Conservation (phyloP, 164 flowering plant genomes). For the Magnolia officinalis region DNA sequence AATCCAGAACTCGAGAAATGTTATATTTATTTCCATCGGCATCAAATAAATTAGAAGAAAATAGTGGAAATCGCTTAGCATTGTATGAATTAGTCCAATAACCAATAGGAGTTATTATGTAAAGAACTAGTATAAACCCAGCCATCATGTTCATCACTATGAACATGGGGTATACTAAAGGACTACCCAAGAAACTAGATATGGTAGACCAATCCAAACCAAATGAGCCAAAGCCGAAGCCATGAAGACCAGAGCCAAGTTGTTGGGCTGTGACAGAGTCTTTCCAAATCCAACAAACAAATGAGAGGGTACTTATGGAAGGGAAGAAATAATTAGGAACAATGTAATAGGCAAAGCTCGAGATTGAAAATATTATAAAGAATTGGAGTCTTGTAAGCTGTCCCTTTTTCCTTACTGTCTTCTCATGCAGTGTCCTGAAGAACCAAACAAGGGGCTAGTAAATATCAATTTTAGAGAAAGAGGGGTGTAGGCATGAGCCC, state of each 20-base stretch:
- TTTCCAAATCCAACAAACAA: constrained; percentile 53
- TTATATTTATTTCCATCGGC: constrained; percentile 35
- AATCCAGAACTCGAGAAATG: constrained; percentile 28
- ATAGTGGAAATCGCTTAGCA: constrained; percentile 54
- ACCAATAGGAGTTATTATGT: constrained; percentile 36
- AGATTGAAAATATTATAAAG: constrained; percentile 40
- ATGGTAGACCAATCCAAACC: constrained; percentile 59
- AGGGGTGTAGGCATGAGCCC: no score
- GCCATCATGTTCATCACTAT: constrained; percentile 36
- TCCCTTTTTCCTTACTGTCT: constrained; percentile 39
- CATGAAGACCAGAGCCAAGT: constrained; percentile 47
- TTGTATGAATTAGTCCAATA: constrained; percentile 50
- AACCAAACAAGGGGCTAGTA: no score
- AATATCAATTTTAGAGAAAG: no score
- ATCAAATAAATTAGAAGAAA: constrained; percentile 39
- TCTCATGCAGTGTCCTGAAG: constrained; percentile 55
- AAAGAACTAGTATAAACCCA: constrained; percentile 35
- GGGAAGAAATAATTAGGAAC: constrained; percentile 42
- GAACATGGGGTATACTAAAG: constrained; percentile 52
- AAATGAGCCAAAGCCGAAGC: constrained; percentile 57
- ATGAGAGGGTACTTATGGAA: constrained; percentile 44
- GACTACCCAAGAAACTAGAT: constrained; percentile 42
- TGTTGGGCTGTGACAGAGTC: constrained; percentile 41
- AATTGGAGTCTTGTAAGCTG: constrained; percentile 55
- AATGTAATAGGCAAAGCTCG: constrained; percentile 41